Percentiles rank a stretch among this genome's conserved stretches.
phyloP scores from a whole-genome alignment of 2,329 filamentous ascomycete species.

The Penicillium sclerotiorum region DNA sequence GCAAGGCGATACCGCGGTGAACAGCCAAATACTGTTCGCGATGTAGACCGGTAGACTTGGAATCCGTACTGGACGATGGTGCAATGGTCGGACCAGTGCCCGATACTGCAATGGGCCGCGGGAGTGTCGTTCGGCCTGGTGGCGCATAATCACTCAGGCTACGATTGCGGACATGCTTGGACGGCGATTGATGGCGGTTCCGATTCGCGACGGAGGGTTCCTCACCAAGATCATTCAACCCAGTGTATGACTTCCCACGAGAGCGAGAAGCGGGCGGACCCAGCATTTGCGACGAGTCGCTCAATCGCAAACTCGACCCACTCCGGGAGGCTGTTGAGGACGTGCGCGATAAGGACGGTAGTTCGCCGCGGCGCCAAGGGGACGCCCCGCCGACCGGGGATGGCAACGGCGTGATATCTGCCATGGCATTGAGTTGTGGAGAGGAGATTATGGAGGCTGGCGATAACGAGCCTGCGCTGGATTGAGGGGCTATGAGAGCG shows the following conservation, averaged over 20 bases:
- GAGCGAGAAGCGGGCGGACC: conserved; percentile 34
- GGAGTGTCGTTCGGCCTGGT: conserved; percentile 65
- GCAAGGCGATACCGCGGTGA: conserved; percentile 69
- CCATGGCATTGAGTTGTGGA: conserved; percentile 73
- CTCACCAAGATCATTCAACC: conserved; percentile 36
- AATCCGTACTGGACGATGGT: conserved; percentile 49
- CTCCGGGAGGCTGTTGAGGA: conserved; percentile 45
- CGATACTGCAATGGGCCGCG: conserved; percentile 73
- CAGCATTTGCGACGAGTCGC: conserved; percentile 39
- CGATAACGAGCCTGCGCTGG: conserved; percentile 50
- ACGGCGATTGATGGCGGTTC: conserved; percentile 31
- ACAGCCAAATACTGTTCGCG: conserved; percentile 81
- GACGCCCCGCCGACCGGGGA: conserved; percentile 62
- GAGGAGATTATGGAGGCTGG: conserved; percentile 71
- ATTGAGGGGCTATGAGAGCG: conserved; percentile 38
- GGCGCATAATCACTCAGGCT: conserved; percentile 89
- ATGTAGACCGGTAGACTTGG: conserved; percentile 54
- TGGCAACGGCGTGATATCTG: conserved; percentile 76
- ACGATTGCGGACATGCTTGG: conserved; percentile 68
- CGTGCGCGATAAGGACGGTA: conserved; percentile 50
- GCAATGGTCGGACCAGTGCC: conserved; percentile 55
- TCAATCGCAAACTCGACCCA: conserved; percentile 39
- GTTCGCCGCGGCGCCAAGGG: conserved; percentile 54
- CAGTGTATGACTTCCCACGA: conserved; percentile 45
- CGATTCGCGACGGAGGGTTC: conserved; percentile 24